Conservation (phyloP, 2,329 filamentous ascomycete species). For the Xylariaceae sp. region DNA sequence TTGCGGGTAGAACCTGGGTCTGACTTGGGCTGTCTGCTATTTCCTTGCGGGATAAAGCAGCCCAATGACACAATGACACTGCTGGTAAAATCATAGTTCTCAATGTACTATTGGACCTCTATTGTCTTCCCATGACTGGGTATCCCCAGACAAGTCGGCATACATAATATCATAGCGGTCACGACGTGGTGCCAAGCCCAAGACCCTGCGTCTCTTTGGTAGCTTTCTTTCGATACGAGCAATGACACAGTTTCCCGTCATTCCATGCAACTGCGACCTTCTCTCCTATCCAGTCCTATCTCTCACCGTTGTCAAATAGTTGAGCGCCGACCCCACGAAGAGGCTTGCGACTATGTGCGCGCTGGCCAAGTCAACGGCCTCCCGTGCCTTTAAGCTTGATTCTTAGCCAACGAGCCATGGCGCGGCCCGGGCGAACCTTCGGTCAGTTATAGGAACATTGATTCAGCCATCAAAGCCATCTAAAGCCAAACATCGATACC, state of each 20-base stretch:
- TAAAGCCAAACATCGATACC: too few species aligned
- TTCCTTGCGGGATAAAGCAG: neutral
- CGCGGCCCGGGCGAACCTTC: conserved; percentile 25
- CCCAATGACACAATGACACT: neutral
- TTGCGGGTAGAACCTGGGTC: neutral
- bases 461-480: conserved; percentile 13
- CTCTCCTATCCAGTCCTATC: too few species aligned
- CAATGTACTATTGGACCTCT: too few species aligned
- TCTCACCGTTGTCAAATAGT: conserved; percentile 2
- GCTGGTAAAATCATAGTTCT: too few species aligned
- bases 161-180: too few species aligned
- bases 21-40: neutral
- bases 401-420: conserved; percentile 16
- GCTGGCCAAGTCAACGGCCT: conserved; percentile 14
- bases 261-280: too few species aligned
- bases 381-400: conserved; percentile 18
- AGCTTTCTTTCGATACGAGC: too few species aligned
- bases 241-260: too few species aligned
- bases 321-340: neutral
- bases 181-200: too few species aligned
- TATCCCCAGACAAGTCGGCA: too few species aligned
- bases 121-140: too few species aligned
- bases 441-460: conserved; percentile 23
- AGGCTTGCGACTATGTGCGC: neutral
- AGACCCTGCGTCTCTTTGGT: too few species aligned